These are phyloP conservation scores for Phaeophleospora eucalypticola DNA, from an alignment of 2,329 filamentous ascomycete genomes.

Conservation along the genomic window DNA sequence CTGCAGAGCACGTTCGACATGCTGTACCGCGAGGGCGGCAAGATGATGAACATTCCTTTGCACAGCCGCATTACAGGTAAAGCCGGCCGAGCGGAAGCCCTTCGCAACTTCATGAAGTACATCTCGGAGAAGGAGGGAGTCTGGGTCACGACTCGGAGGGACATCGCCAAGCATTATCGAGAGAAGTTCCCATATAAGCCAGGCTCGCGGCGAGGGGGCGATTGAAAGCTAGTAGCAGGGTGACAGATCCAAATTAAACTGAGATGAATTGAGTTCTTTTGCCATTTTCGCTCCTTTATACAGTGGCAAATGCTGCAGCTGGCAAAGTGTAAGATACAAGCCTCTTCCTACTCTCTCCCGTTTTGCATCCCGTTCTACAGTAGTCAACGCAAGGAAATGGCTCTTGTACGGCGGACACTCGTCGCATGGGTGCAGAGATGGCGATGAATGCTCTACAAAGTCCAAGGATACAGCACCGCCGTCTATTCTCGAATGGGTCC, in stretches of 20 bases:
- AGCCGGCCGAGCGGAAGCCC: slow-evolving; percentile 37
- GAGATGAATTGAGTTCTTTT: slow-evolving; percentile 6
- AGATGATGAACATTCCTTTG: slow-evolving; percentile 43
- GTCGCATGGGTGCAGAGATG: slow-evolving; percentile 11
- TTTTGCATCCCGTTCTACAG: slow-evolving; percentile 19
- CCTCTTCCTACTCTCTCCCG: slow-evolving; percentile 10
- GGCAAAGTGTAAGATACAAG: slow-evolving; percentile 14
- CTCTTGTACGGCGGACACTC: slow-evolving; percentile 2
- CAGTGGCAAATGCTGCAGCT: slow-evolving; percentile 16
- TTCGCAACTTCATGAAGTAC: slow-evolving; percentile 41
- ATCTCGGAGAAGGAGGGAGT: slow-evolving; percentile 39
- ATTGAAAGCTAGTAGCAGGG: slow-evolving; percentile 1
- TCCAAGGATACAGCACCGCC: slow-evolving; percentile 16
- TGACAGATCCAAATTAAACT: background rate
- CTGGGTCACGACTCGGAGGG: slow-evolving; percentile 43
- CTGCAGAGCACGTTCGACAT: slow-evolving; percentile 43
- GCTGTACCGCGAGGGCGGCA: slow-evolving; percentile 40
- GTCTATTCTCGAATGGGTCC: slow-evolving; percentile 8
- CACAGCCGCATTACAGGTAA: slow-evolving; percentile 42
- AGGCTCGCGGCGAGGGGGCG: slow-evolving; percentile 10
- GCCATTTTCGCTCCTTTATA: slow-evolving; percentile 21
- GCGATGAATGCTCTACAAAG: slow-evolving; percentile 14
- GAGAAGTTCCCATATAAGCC: slow-evolving; percentile 37
- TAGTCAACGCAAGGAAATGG: slow-evolving; percentile 20
- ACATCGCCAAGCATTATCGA: slow-evolving; percentile 42